phyloP scores from a whole-genome alignment of 768 basidiomycete genomes.

The Crassisporium funariophilum region DNA sequence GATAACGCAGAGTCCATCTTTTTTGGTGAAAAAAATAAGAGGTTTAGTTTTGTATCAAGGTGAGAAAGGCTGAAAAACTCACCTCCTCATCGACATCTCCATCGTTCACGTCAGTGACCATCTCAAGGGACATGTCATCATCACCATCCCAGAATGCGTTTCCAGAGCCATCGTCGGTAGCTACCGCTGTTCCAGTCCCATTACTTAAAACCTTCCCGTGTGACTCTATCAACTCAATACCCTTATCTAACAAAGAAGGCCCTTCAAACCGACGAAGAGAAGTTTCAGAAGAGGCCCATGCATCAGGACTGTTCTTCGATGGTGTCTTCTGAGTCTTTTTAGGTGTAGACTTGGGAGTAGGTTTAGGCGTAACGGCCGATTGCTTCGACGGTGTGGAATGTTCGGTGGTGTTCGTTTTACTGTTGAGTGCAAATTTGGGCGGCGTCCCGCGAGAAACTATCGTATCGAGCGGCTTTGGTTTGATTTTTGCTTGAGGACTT shows the following conservation, averaged over 20 bases:
- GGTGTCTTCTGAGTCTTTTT: constrained; percentile 19
- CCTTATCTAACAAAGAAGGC: constrained; percentile 9
- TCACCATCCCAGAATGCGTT: constrained; percentile 46
- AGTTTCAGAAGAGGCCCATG: constrained; percentile 16
- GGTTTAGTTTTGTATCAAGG: background rate
- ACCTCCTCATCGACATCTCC: constrained; percentile 77
- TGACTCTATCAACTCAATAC: too few species aligned
- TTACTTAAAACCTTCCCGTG: constrained; percentile 24
- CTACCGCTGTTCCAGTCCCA: constrained; percentile 28
- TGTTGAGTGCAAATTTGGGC: constrained; percentile 29
- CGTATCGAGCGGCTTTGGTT: constrained; percentile 19
- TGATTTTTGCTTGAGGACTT: constrained; percentile 37
- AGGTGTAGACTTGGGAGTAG: constrained; percentile 25
- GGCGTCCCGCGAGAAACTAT: constrained; percentile 34
- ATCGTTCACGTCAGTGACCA: constrained; percentile 64
- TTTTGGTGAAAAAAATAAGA: constrained; percentile 7
- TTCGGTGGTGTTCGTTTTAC: constrained; percentile 10
- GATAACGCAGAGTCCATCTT: constrained; percentile 44
- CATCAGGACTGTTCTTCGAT: constrained; percentile 6
- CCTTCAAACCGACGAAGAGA: constrained; percentile 6
- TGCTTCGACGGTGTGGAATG: constrained; percentile 19
- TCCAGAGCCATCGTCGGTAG: constrained; percentile 30
- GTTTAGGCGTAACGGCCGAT: background rate
- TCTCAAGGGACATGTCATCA: constrained; percentile 68
- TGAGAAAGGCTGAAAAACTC: constrained; percentile 14